These are phyloP conservation scores for Yamadazyma conglobata DNA, from an alignment of 1,139 yeast species.

Conservation along the genomic window DNA sequence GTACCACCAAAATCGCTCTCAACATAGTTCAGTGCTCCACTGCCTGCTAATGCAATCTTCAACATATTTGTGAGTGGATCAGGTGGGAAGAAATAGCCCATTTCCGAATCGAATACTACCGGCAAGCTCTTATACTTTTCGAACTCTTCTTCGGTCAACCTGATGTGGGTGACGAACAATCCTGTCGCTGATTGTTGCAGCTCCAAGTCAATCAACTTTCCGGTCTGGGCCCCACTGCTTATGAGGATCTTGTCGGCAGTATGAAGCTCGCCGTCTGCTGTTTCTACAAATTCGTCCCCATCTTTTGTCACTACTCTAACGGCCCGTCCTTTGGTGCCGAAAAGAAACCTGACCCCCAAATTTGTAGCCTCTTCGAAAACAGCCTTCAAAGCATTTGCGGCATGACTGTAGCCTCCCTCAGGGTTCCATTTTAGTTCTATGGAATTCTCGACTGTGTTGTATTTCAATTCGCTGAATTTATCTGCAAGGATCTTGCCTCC, in stretches of 20 bases:
- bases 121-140: conserved; percentile 24
- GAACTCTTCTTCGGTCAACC: conserved; percentile 24
- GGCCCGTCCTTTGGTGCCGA: conserved; percentile 24
- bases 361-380: conserved; percentile 19
- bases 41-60: conserved; percentile 37
- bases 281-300: conserved; percentile 15
- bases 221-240: conserved; percentile 31
- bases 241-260: conserved; percentile 28
- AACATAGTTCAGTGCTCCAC: conserved; percentile 29
- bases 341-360: conserved; percentile 26
- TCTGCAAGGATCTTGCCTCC: conserved; percentile 24
- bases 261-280: conserved; percentile 18
- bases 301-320: conserved; percentile 5
- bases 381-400: conserved; percentile 24
- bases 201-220: conserved; percentile 23
- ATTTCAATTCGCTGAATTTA: conserved; percentile 22
- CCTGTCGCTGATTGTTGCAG: conserved; percentile 35
- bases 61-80: conserved; percentile 32
- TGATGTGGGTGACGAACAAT: conserved; percentile 32
- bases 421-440: conserved; percentile 16
- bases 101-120: conserved; percentile 32
- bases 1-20: conserved; percentile 19
- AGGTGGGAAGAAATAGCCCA: conserved; percentile 38
- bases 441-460: conserved; percentile 17
- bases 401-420: conserved; percentile 31